Conservation (phyloP, 176 grass and related monocot species). For the Triticum timopheevii region DNA sequence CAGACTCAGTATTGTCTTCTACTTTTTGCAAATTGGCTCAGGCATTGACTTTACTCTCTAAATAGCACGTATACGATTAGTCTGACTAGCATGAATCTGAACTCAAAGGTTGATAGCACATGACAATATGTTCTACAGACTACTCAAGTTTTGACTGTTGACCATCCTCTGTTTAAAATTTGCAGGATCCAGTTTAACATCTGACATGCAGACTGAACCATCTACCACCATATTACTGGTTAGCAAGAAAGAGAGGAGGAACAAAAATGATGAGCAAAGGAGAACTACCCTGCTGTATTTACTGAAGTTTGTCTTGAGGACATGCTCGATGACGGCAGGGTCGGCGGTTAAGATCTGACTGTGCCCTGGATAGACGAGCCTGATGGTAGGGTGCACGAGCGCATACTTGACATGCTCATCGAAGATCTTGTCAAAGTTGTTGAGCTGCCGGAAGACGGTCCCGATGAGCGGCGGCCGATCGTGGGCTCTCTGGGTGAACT, state of each 20-base stretch:
- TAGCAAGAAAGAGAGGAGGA: background rate
- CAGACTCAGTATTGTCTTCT: background rate
- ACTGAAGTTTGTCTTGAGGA: slow-evolving; percentile 58
- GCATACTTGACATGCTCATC: slow-evolving; percentile 38
- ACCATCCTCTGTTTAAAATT: background rate
- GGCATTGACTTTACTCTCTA: background rate
- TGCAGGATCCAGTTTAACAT: background rate
- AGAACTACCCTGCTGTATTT: slow-evolving; percentile 57
- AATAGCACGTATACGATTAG: too few species aligned
- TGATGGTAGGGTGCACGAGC: slow-evolving; percentile 29
- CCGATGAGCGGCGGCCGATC: slow-evolving; percentile 41
- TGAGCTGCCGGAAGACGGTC: slow-evolving; percentile 35
- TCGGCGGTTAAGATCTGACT: slow-evolving; percentile 37
- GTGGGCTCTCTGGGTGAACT: background rate
- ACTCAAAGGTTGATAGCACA: background rate
- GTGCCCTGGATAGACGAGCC: slow-evolving; percentile 31
- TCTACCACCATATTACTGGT: background rate
- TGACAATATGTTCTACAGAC: background rate
- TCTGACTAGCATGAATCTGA: too few species aligned
- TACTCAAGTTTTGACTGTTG: background rate
- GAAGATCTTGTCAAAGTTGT: slow-evolving; percentile 38
- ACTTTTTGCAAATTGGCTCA: background rate
- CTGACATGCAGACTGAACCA: background rate
- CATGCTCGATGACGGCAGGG: slow-evolving; percentile 43
- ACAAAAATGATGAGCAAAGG: background rate